Evolutionary conservation across 2,329 filamentous ascomycete species (phyloP).

Genomic region (Pestalotiopsis fici): DNA sequence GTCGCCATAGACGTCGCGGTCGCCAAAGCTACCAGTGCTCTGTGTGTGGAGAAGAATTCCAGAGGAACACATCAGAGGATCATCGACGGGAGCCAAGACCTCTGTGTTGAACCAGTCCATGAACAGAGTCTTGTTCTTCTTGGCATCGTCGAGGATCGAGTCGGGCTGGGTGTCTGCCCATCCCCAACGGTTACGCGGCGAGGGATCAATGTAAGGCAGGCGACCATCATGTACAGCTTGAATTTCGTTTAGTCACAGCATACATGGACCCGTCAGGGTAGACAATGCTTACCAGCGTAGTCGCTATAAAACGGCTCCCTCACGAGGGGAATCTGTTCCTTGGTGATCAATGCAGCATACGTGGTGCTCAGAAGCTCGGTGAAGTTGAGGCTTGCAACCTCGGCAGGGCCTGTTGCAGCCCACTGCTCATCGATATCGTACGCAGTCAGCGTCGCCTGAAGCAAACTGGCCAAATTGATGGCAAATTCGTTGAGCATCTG

Average conservation of each 20-base stretch:
- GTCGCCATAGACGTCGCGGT: conserved; percentile 35
- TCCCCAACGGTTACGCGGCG: conserved; percentile 34
- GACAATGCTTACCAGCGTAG: conserved; percentile 28
- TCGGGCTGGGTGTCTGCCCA: conserved; percentile 31
- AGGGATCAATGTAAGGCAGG: conserved; percentile 37
- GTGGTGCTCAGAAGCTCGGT: conserved; percentile 31
- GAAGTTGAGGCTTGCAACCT: conserved; percentile 25
- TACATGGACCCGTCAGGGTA: not conserved
- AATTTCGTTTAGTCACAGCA: not conserved
- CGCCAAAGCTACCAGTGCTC: conserved; percentile 17
- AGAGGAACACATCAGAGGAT: conserved; percentile 28
- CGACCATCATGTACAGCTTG: conserved; percentile 30
- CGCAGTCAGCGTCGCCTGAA: conserved; percentile 19
- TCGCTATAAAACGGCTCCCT: conserved; percentile 39
- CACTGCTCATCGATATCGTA: not conserved
- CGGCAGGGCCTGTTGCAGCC: conserved; percentile 17
- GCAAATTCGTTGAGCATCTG: conserved; percentile 28
- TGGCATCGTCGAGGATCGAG: conserved; percentile 23
- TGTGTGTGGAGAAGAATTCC: conserved; percentile 28
- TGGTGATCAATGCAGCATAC: conserved; percentile 36
- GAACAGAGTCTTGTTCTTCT: conserved; percentile 32
- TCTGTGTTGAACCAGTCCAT: conserved; percentile 31
- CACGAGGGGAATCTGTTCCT: conserved; percentile 36
- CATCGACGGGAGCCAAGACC: conserved; percentile 21
- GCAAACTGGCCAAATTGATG: conserved; percentile 24